Evolutionary conservation across 1,284 basidiomycete species (phyloP), one percentile per base, ranked within the genome.

Genomic region (Cryptococcus deneoformans): DNA sequence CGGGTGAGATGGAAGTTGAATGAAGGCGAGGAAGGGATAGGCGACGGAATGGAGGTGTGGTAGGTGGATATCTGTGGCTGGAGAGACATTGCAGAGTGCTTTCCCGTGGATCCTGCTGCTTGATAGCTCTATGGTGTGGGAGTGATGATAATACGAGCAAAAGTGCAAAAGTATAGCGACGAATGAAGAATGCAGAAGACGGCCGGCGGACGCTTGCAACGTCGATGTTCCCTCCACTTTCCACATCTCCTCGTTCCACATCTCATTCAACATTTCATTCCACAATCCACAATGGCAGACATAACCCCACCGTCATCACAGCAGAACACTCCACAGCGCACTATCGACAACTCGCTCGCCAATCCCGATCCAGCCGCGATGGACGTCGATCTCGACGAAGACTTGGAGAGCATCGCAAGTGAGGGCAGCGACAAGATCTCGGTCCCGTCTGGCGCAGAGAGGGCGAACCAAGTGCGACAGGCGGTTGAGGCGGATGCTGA

Each of bases 1-100:
- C 79, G 80, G 46, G 86, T 90, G 56, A 88, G 80, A 65, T 89
- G 87, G 57, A 91, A 77, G 8, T 81, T 83, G 58, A 91, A 81
- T 44, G 83, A 80, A 3, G 87, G 87, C 39, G 70, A 61, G 34
- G 63, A 58, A n/a, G 70, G 73, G 46, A 69, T 59, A 5, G 70
- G 66, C 8, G 75, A 62, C 1, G 68, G 62, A 49, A 77, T 16
- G 50, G 51, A 37, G 12, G 68, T 70, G 62, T 70, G 61, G 57
- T 68, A 54, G 6, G 66, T 69, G 9, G 56, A 29, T 29, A 29
- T 29, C 29, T 29, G 29, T 29, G 29, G 29, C 29, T 29, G 29
- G 29, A 29, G 29, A 29, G 29, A 29, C 29, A 29, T 29, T 29
- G 29, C 29, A 29, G 29, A 29, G 29, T 29, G 29, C 29, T 5